Evolutionary conservation across 257 asterid genomes (phyloP).

Genomic region (Fraxinus anomala): DNA sequence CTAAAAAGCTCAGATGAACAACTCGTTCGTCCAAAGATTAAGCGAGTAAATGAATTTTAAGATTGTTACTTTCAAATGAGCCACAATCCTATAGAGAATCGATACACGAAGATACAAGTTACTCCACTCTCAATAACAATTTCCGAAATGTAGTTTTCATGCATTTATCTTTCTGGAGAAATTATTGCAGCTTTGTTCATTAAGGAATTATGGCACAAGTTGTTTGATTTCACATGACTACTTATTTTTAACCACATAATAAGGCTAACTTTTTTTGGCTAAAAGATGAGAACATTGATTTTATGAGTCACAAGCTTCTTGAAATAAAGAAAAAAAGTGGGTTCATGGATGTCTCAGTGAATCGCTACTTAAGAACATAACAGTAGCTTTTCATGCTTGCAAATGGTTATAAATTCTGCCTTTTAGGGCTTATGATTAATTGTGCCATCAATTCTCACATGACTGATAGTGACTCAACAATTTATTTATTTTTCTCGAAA

Average conservation of each 20-base stretch:
- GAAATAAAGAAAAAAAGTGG: constrained; percentile 17
- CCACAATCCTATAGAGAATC: too few species aligned
- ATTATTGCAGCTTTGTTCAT: constrained; percentile 6
- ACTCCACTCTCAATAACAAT: neutral
- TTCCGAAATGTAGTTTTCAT: neutral
- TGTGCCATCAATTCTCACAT: neutral
- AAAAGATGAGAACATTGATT: neutral
- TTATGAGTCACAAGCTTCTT: constrained; percentile 23
- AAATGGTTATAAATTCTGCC: neutral
- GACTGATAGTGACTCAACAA: neutral
- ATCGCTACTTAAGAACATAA: neutral
- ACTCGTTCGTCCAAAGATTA: too few species aligned
- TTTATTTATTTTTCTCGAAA: too few species aligned
- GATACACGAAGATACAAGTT: too few species aligned
- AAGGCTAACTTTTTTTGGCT: neutral
- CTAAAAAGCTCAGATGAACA: too few species aligned
- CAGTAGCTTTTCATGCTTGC: neutral
- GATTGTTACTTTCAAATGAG: too few species aligned
- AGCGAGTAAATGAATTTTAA: too few species aligned
- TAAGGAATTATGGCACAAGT: constrained; percentile 3
- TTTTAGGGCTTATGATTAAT: neutral
- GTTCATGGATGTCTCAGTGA: constrained; percentile 4
- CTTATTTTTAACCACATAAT: constrained; percentile 29
- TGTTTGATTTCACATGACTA: constrained; percentile 34
- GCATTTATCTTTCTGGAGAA: too few species aligned